A percentile compares a stretch with the other conserved stretches of the same genome.
phyloP scores from a whole-genome alignment of 345 rosid species.

The Eucalyptus sideroxylon region DNA sequence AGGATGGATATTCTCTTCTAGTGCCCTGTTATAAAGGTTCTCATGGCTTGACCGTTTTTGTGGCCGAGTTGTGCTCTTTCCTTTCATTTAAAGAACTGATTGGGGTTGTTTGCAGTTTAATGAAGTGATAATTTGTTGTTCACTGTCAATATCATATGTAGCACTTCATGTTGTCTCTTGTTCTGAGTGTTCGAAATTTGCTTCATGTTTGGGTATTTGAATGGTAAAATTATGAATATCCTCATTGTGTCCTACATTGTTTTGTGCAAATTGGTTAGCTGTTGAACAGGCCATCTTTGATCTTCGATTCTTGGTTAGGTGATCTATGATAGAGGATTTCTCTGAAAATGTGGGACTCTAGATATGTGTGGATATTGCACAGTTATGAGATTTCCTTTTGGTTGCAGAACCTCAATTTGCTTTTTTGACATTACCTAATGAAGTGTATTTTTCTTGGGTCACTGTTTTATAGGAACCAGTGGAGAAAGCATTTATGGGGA shows the following conservation, averaged over 20 bases:
- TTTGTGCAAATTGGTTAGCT: background rate
- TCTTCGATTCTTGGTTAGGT: background rate
- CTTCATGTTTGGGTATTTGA: background rate
- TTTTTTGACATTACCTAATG: background rate
- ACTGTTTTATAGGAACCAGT: constrained; percentile 46
- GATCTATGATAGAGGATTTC: background rate
- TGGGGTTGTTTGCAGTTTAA: background rate
- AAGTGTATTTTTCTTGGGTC: background rate
- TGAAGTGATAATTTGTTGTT: background rate
- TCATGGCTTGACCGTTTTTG: background rate
- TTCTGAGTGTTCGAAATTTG: background rate
- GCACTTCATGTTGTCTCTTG: background rate
- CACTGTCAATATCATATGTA: background rate
- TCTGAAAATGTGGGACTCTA: background rate
- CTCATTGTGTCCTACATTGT: background rate
- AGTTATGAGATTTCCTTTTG: background rate
- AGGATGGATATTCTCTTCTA: background rate
- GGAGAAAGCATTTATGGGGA: constrained; percentile 91
- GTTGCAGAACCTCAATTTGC: background rate
- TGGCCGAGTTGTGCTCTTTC: background rate
- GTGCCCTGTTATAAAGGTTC: background rate
- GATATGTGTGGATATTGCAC: background rate
- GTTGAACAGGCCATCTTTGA: background rate
- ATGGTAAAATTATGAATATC: background rate
- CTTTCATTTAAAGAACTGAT: background rate